Percentiles rank a stretch among this genome's conserved stretches.
Evolutionary conservation across 495 filamentous ascomycete genomes (phyloP).

Genomic region (Neurospora sp.): DNA sequence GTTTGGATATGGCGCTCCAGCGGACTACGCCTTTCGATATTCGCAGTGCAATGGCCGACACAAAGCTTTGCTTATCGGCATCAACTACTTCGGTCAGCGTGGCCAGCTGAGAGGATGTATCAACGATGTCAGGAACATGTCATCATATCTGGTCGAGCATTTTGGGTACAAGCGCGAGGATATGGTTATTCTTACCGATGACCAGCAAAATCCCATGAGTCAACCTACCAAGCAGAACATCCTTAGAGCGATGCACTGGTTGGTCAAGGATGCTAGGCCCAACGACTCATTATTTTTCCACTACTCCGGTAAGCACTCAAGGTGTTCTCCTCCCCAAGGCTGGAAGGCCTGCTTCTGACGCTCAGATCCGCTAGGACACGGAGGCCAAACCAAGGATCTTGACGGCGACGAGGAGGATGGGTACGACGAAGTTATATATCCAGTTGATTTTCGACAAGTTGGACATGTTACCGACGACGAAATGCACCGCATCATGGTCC

Average conservation of each 20-base stretch:
- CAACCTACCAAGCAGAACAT: slow-evolving; percentile 96
- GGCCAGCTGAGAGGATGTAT: slow-evolving; percentile 92
- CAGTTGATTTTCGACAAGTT: slow-evolving; percentile 80
- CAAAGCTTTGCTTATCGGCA: slow-evolving; percentile 91
- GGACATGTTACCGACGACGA: slow-evolving; percentile 98
- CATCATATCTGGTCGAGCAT: slow-evolving; percentile 75
- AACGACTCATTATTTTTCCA: slow-evolving; percentile 99
- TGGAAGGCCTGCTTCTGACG: not conserved
- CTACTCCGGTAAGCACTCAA: slow-evolving; percentile 66
- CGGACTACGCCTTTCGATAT: slow-evolving; percentile 77
- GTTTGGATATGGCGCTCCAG: slow-evolving; percentile 73
- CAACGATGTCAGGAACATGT: slow-evolving; percentile 99
- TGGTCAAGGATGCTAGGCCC: slow-evolving; percentile 87
- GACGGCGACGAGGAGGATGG: slow-evolving; percentile 93
- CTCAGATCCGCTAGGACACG: slow-evolving; percentile 55
- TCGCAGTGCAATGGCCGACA: slow-evolving; percentile 83
- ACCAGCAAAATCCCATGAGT: slow-evolving; percentile 94
- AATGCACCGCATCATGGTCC: slow-evolving; percentile 97
- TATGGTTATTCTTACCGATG: slow-evolving; percentile 96
- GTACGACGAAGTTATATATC: slow-evolving; percentile 97
- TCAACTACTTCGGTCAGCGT: slow-evolving; percentile 94
- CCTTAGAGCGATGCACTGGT: slow-evolving; percentile 94
- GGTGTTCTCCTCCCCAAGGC: not conserved
- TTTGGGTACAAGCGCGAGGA: slow-evolving; percentile 93
- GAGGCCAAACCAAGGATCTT: slow-evolving; percentile 90